A percentile compares a stretch with the other conserved stretches of the same genome.
Evolutionary conservation across 495 filamentous ascomycete genomes (phyloP).

Genomic region (Trichoderma gamsii): DNA sequence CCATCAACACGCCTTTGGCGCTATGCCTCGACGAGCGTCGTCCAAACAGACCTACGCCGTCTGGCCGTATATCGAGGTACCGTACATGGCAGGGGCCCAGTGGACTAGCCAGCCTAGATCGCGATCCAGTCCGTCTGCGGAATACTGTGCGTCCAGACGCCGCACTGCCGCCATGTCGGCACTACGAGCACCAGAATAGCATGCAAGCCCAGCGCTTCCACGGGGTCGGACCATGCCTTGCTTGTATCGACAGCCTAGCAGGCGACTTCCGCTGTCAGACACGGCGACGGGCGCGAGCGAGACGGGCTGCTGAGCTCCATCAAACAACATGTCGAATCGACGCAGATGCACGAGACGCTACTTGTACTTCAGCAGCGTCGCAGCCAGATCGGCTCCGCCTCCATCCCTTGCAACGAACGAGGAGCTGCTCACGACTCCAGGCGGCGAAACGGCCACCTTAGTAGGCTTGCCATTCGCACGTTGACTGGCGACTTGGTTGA

Average conservation of each 20-base stretch:
- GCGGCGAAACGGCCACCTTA: background rate
- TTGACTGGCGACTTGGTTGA: too few species aligned
- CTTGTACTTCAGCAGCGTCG: background rate
- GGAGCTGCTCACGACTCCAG: too few species aligned
- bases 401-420: too few species aligned
- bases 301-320: background rate
- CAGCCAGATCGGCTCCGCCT: background rate
- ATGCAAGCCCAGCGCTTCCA: background rate
- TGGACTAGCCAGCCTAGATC: background rate
- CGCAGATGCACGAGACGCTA: background rate
- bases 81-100: too few species aligned
- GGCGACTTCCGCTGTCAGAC: background rate
- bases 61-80: too few species aligned
- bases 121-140: conserved; percentile 1
- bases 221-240: background rate
- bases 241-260: background rate
- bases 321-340: too few species aligned
- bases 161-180: background rate
- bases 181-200: background rate
- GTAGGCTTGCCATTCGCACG: too few species aligned
- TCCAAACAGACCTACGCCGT: too few species aligned
- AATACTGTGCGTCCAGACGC: background rate
- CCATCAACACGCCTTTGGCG: too few species aligned
- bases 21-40: too few species aligned
- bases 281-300: background rate